Evolutionary conservation across 2,329 filamentous ascomycete genomes (phyloP).

Genomic region (Beauveria sp.): DNA sequence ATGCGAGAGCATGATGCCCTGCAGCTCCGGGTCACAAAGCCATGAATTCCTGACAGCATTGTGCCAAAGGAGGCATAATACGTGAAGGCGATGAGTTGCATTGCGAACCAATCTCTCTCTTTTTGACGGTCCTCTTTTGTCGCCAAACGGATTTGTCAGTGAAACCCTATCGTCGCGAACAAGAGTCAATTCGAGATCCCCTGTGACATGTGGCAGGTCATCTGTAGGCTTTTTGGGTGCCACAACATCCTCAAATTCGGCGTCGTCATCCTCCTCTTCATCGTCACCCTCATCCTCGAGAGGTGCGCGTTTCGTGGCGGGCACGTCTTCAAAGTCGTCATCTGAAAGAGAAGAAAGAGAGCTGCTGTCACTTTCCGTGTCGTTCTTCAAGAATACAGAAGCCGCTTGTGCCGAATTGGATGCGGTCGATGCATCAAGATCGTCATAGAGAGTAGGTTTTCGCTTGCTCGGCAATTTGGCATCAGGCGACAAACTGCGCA

Average conservation of each 20-base stretch:
- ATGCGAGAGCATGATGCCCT: constrained; percentile 68
- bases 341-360: constrained; percentile 49
- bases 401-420: constrained; percentile 35
- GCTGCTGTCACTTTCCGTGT: constrained; percentile 39
- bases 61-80: constrained; percentile 81
- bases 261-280: constrained; percentile 47
- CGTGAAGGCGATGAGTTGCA: constrained; percentile 80
- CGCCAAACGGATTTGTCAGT: constrained; percentile 51
- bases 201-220: constrained; percentile 41
- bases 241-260: constrained; percentile 54
- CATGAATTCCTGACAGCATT: constrained; percentile 81
- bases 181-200: constrained; percentile 69
- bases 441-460: constrained; percentile 54
- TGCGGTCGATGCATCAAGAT: constrained; percentile 45
- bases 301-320: constrained; percentile 51
- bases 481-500: constrained; percentile 33
- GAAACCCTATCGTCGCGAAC: constrained; percentile 51
- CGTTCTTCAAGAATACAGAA: constrained; percentile 33
- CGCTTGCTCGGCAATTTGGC: constrained; percentile 25
- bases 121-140: constrained; percentile 80
- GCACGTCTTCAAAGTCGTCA: constrained; percentile 53
- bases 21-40: constrained; percentile 69
- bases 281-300: constrained; percentile 28
- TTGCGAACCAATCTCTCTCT: constrained; percentile 71
- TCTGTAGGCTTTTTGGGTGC: constrained; percentile 20